Evolutionary conservation across 2,329 filamentous ascomycete genomes (phyloP), one percentile per base, ranked within the genome.

Genomic region (Talaromyces sp.): DNA sequence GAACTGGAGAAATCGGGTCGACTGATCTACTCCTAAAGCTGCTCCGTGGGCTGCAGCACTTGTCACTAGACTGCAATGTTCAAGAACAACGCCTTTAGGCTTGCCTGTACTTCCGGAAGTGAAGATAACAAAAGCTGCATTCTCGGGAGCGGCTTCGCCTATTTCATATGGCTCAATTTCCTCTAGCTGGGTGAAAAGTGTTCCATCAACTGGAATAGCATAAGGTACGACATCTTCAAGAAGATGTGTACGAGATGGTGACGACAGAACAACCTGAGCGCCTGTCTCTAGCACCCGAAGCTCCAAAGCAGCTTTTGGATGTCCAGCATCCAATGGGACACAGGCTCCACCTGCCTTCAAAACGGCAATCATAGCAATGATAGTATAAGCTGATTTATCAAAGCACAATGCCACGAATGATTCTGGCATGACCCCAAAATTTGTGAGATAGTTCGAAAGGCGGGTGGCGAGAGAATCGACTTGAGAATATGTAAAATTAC

Each of bases 1-100:
- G 65, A 85, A 81, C 65, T 86, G 83, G 13, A 88, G 82, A 10
- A 89, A 85, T 2, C 89, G 80, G 3, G 87, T 88, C 0, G 81
- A 74, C 0, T 78, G 73, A 7, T 81, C 80, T 58, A 77, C 84
- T 1, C 81, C 79, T 22, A 86, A 82, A 8, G 82, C 81, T 9
- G 68, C 68, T n/a, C 72, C 72, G 47, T 75, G 73, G 2, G 68
- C 66, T 24, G 68, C 70, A 6, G 74, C 74, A 41, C 75, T 72
- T 0, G 86, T 86, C 0, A 86, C 84, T 3, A 89, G 80, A 0
- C 86, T 84, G 0, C 77, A 75, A 67, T 90, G 88, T 1, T 83
- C 85, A 60, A 89, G 86, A 39, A 87, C 84, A 22, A 89, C 83
- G 1, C 87, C 88, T 63, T 86, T 85, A 0, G 75, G 75, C 1